A percentile compares a stretch with the other conserved stretches of the same genome.
phyloP scores from a whole-genome alignment of 352 stramenopile species.

The Pythium periplocum region DNA sequence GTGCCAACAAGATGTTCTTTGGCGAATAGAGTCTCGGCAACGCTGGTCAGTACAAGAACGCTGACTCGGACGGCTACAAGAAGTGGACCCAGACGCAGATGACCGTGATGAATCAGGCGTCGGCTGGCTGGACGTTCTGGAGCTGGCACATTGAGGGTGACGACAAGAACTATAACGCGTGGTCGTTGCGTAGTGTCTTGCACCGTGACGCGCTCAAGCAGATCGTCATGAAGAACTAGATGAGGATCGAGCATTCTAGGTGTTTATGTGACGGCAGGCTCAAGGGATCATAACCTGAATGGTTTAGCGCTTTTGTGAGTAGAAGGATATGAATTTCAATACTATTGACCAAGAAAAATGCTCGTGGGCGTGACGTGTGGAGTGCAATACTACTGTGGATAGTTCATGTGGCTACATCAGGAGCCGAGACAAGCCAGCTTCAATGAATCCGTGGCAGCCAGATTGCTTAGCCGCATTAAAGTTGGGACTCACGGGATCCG shows the following conservation, averaged over 20 bases:
- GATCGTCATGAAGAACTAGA: neutral
- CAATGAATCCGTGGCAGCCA: no score
- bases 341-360: neutral
- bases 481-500: no score
- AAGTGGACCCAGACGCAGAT: constrained; percentile 2
- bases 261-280: no score
- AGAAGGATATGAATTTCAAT: neutral
- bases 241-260: neutral
- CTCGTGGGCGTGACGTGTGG: neutral
- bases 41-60: constrained; percentile 12
- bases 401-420: no score
- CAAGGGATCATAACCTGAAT: neutral
- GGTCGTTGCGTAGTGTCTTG: constrained; percentile 21
- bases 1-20: constrained; percentile 40
- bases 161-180: constrained; percentile 9
- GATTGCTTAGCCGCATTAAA: no score
- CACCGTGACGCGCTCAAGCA: constrained; percentile 1
- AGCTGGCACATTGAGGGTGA: constrained; percentile 17
- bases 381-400: no score
- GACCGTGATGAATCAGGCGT: constrained; percentile 10
- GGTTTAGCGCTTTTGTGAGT: neutral
- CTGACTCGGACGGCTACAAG: constrained; percentile 19
- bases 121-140: constrained; percentile 23
- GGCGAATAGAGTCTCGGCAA: constrained; percentile 50
- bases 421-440: no score